Percentiles rank a stretch among this genome's conserved stretches.
These are phyloP conservation scores for Polytrichum commune DNA, from an alignment of 225 moss, liverwort and hornwort genomes.

Conservation along the genomic window DNA sequence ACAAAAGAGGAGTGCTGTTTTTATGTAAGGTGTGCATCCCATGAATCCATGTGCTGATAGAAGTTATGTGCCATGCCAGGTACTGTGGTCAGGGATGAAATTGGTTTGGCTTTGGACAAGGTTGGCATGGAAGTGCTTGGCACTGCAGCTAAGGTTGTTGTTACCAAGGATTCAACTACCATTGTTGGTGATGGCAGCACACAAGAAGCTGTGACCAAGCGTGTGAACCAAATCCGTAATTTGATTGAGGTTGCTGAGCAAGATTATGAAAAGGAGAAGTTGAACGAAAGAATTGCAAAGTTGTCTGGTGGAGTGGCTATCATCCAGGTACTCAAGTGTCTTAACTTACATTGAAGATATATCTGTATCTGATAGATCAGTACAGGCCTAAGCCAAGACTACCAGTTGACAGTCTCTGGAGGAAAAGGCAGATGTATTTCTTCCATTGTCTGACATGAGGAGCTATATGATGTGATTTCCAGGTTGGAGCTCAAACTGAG, in stretches of 20 bases:
- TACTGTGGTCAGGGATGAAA: slow-evolving; percentile 86
- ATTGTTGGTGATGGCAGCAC: slow-evolving; percentile 94
- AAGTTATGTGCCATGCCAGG: slow-evolving; percentile 14
- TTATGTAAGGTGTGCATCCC: too few relatives aligned
- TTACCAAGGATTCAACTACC: slow-evolving; percentile 86
- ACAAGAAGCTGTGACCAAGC: slow-evolving; percentile 69
- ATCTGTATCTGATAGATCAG: too few relatives aligned
- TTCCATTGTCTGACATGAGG: not conserved
- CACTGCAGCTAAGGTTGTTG: slow-evolving; percentile 73
- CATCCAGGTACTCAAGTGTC: slow-evolving; percentile 49
- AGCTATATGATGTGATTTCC: not conserved
- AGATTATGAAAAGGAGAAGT: slow-evolving; percentile 93
- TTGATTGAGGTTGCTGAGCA: slow-evolving; percentile 86
- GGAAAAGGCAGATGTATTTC: not conserved
- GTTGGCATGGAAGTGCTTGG: slow-evolving; percentile 89
- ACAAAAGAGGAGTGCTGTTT: too few relatives aligned
- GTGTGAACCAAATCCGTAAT: slow-evolving; percentile 83
- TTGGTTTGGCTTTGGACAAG: slow-evolving; percentile 92
- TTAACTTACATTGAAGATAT: too few relatives aligned
- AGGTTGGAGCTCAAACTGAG: slow-evolving; percentile 95
- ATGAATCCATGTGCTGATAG: not conserved
- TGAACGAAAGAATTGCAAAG: slow-evolving; percentile 95
- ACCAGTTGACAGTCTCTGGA: too few relatives aligned
- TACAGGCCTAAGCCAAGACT: too few relatives aligned
- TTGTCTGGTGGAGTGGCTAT: slow-evolving; percentile 96